phyloP scores from a whole-genome alignment of 2,329 filamentous ascomycete species.

The Xylariales sp. region DNA sequence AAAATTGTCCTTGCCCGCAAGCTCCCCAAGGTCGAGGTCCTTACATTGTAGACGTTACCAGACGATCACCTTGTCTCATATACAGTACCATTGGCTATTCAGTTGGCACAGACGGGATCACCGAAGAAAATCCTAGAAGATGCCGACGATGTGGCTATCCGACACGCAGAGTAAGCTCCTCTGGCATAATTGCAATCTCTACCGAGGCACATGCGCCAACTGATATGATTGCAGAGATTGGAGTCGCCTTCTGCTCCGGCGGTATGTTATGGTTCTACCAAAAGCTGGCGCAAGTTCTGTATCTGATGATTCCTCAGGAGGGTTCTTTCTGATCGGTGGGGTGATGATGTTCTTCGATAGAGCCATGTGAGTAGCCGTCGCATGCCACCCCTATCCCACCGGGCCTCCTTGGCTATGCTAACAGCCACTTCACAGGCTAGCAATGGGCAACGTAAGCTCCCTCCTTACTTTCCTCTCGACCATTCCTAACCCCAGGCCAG shows the following conservation, averaged over 20 bases:
- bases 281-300: background rate
- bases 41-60: no score
- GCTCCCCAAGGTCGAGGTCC: no score
- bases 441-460: constrained; percentile 84
- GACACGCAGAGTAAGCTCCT: constrained; percentile 80
- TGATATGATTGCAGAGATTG: constrained; percentile 67
- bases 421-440: constrained; percentile 58
- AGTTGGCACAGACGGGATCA: no score
- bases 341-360: constrained; percentile 97
- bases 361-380: constrained; percentile 64
- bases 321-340: constrained; percentile 89
- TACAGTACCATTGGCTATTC: no score
- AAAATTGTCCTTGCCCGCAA: background rate
- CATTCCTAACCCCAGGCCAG: constrained; percentile 37
- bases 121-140: no score
- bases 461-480: constrained; percentile 7
- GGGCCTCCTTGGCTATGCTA: background rate
- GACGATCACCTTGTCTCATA: no score
- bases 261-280: constrained; percentile 60
- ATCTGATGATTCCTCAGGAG: constrained; percentile 50
- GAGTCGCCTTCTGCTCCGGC: constrained; percentile 95
- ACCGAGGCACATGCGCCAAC: constrained; percentile 16
- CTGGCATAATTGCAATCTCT: constrained; percentile 12
- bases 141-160: constrained; percentile 94
- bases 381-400: constrained; percentile 5